Percentiles rank a stretch among this genome's conserved stretches.
These are phyloP conservation scores for Kregervanrija delftensis DNA, from an alignment of 805 yeast genomes.

Conservation along the genomic window DNA sequence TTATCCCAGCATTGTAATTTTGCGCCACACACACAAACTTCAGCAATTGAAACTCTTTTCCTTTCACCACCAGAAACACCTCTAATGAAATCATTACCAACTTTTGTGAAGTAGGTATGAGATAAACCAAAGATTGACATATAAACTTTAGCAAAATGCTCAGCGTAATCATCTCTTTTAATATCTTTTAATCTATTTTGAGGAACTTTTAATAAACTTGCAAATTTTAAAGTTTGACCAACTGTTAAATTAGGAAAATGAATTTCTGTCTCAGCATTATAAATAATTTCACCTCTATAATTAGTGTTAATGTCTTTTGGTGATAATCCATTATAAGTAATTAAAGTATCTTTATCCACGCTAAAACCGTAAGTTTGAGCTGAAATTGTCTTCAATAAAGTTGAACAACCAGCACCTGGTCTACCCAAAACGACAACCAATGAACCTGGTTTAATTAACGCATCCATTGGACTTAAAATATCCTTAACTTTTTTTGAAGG, in stretches of 20 bases:
- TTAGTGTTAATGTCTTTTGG: conserved; percentile 41
- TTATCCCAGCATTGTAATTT: conserved; percentile 51
- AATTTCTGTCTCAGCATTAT: conserved; percentile 58
- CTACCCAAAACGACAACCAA: conserved; percentile 65
- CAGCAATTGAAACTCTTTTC: conserved; percentile 55
- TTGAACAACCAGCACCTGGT: conserved; percentile 75
- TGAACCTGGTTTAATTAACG: conserved; percentile 51
- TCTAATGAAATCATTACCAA: conserved; percentile 51
- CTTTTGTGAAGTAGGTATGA: conserved; percentile 48
- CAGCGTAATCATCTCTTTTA: conserved; percentile 41
- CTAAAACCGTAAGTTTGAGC: conserved; percentile 54
- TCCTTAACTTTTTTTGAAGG: conserved; percentile 28
- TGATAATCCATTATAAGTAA: conserved; percentile 48
- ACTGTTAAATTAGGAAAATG: conserved; percentile 66
- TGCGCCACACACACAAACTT: conserved; percentile 30
- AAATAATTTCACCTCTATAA: conserved; percentile 61
- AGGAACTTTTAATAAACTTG: conserved; percentile 55
- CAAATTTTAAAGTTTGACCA: conserved; percentile 54
- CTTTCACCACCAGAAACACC: conserved; percentile 63
- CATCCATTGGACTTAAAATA: conserved; percentile 59
- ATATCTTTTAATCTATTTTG: conserved; percentile 49
- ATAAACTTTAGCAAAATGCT: conserved; percentile 42
- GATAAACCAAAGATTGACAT: conserved; percentile 25
- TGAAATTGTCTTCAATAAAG: conserved; percentile 52
- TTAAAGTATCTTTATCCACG: conserved; percentile 36